phyloP scores from a whole-genome alignment of 2,329 filamentous ascomycete genomes.

The Dryadomyces sulphureus region DNA sequence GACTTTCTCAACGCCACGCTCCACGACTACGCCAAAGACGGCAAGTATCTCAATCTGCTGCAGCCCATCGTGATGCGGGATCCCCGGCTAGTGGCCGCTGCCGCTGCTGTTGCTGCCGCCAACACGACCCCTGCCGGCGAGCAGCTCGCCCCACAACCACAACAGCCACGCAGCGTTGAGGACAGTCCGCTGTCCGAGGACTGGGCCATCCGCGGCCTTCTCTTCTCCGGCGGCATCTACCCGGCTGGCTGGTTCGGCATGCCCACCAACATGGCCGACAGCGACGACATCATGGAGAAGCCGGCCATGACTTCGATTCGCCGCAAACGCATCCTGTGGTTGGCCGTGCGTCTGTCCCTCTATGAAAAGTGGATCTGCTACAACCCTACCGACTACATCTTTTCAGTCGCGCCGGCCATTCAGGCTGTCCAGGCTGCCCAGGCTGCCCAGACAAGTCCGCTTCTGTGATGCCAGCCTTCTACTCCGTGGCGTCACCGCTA shows the following conservation, averaged over 20 bases:
- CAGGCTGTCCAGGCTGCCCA: no score
- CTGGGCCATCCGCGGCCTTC: conserved; percentile 47
- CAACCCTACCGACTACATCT: conserved; percentile 21
- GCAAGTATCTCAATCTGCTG: conserved; percentile 21
- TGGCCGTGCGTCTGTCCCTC: conserved; percentile 33
- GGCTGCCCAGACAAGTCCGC: no score
- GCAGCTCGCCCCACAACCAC: background rate
- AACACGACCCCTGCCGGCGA: background rate
- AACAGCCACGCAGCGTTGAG: conserved; percentile 15
- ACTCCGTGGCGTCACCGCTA: no score
- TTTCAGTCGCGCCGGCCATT: conserved; percentile 18
- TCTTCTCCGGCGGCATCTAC: conserved; percentile 45
- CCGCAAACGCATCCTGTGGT: conserved; percentile 42
- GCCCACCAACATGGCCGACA: conserved; percentile 41
- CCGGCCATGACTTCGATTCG: conserved; percentile 42
- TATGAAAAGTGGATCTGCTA: conserved; percentile 30
- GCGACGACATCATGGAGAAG: conserved; percentile 49
- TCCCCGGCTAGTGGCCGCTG: background rate
- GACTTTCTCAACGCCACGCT: conserved; percentile 23
- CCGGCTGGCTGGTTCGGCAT: conserved; percentile 40
- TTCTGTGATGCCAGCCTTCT: no score
- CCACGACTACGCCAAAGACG: conserved; percentile 13
- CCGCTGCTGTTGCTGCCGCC: background rate
- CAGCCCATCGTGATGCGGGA: conserved; percentile 9
- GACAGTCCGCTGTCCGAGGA: conserved; percentile 53